Conservation (phyloP, 2,329 filamentous ascomycete genomes). For the Colletotrichum spinosum region DNA sequence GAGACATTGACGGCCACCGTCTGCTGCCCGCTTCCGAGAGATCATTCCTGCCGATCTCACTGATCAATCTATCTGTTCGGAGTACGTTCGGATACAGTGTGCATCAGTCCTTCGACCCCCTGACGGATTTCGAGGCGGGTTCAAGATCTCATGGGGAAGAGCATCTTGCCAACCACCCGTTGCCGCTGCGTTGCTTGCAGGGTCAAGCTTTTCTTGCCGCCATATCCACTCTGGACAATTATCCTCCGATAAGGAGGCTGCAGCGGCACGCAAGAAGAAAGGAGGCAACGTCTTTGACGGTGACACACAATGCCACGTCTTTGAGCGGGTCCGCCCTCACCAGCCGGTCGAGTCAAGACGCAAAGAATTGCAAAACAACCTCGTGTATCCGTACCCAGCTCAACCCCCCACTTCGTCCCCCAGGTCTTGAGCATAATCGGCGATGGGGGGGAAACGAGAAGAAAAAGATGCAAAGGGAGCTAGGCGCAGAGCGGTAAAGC, state of each 20-base stretch:
- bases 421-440: conserved; percentile 16
- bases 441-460: not conserved
- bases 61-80: no score
- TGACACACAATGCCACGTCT: not conserved
- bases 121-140: conserved; percentile 8
- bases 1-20: conserved; percentile 21
- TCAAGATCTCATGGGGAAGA: conserved; percentile 7
- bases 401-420: conserved; percentile 23
- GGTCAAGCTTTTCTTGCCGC: conserved; percentile 35
- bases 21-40: conserved; percentile 22
- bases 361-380: conserved; percentile 20
- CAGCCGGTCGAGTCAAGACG: conserved; percentile 13
- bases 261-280: conserved; percentile 4
- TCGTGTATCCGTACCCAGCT: not conserved
- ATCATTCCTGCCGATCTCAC: no score
- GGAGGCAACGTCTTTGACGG: conserved; percentile 12
- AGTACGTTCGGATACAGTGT: not conserved
- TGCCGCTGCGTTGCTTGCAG: conserved; percentile 15
- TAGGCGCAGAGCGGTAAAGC: conserved; percentile 40
- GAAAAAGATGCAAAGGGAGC: conserved; percentile 19
- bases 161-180: not conserved
- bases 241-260: conserved; percentile 31
- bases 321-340: not conserved
- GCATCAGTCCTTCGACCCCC: not conserved
- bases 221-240: conserved; percentile 36